Base-by-base conservation (phyloP, 805 yeast species). In the Candida orba region DNA sequence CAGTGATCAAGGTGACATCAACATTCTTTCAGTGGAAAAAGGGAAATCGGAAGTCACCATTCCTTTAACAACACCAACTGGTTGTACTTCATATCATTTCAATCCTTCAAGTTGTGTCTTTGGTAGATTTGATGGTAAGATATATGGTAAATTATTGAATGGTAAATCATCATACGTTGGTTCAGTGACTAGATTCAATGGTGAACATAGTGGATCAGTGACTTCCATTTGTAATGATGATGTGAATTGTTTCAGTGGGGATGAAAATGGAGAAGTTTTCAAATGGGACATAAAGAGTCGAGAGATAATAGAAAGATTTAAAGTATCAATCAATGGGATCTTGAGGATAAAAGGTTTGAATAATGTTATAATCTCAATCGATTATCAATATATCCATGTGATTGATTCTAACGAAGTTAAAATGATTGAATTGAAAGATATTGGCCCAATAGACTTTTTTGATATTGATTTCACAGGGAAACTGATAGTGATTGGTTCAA, bases 391-490 rank as follows among this genome's bases (percentile, higher is more conserved):
- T 14, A 36, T 50, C 8, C 35, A 44, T 36, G 36, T 50, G 6
- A 13, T 49, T 5, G 47, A 47, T 12, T 36, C n/a, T 20, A 43
- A 36, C 6, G 20, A 37, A 6, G 33, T 33, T 4, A 30, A 34
- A 14, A 14, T 37, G 3, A 46, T 53, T 8, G 39, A 37, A 2
- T 46, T 43, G 33, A 15, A 36, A 8, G 46, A 32, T 15, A 14
- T 43, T 15, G 36, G 27, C 14, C 31, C 27, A 3, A 9, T 31
- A 14, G 31, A 43, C 3, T 50, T 46, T 37, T 57, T 52, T 13
- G 51, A 52, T 6, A 58, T 58, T 15, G 62, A 58, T 40, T 52
- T 55, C 36, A 53, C 51, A 10, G 56, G 55, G 2, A 46, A 48
- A 29, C 3, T 40, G 4, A 32, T 57, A 9, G 37, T 57, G 1